phyloP scores from a whole-genome alignment of 352 stramenopile species.

The Pythium utonaiense region DNA sequence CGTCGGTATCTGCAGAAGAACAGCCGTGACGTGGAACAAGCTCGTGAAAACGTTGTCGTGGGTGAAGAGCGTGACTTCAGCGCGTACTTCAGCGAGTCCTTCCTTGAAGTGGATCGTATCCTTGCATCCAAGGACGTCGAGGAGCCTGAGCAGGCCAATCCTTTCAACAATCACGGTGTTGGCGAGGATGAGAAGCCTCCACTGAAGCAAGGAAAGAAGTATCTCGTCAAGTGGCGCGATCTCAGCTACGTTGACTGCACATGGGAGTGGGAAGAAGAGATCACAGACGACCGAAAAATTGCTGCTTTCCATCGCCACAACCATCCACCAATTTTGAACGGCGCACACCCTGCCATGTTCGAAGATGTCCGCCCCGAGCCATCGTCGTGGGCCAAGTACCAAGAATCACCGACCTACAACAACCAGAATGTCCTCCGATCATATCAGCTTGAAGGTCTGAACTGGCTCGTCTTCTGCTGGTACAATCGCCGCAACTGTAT shows the following conservation, averaged over 20 bases:
- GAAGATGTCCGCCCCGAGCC: slow-evolving; percentile 78
- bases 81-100: slow-evolving; percentile 82
- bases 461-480: slow-evolving; percentile 98
- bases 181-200: slow-evolving; percentile 35
- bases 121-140: slow-evolving; percentile 73
- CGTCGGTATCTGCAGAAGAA: slow-evolving; percentile 88
- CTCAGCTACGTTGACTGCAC: slow-evolving; percentile 87
- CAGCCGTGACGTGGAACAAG: slow-evolving; percentile 68
- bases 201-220: slow-evolving; percentile 86
- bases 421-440: slow-evolving; percentile 94
- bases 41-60: slow-evolving; percentile 68
- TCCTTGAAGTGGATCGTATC: slow-evolving; percentile 83
- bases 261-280: slow-evolving; percentile 88
- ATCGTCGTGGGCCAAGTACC: slow-evolving; percentile 84
- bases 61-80: slow-evolving; percentile 76
- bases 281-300: slow-evolving; percentile 89
- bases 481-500: slow-evolving; percentile 96
- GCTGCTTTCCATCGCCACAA: slow-evolving; percentile 85
- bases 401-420: slow-evolving; percentile 87
- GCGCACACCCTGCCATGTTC: slow-evolving; percentile 77
- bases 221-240: slow-evolving; percentile 90
- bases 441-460: slow-evolving; percentile 98
- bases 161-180: slow-evolving; percentile 52
- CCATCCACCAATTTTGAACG: slow-evolving; percentile 80
- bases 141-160: slow-evolving; percentile 70